phyloP scores from a whole-genome alignment of 805 yeast genomes.

The Candida odintsovae region DNA sequence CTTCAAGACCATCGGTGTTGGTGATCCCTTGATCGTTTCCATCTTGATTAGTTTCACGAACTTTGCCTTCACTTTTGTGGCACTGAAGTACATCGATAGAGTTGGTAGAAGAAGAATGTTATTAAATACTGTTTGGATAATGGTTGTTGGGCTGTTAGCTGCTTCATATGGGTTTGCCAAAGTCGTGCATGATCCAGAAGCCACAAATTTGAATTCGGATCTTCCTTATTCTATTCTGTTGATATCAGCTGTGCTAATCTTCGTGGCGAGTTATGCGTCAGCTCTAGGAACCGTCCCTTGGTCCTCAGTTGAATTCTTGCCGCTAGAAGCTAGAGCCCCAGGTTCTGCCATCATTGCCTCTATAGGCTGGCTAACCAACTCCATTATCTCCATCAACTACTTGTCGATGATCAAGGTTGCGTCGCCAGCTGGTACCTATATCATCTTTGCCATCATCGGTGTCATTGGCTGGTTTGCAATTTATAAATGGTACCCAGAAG shows the following conservation, averaged over 20 bases:
- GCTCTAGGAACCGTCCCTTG: conserved; percentile 42
- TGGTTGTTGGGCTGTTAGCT: conserved; percentile 30
- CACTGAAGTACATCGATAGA: conserved; percentile 43
- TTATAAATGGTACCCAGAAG: conserved; percentile 37
- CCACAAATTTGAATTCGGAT: neutral
- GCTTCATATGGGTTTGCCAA: conserved; percentile 26
- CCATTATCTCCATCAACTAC: conserved; percentile 31
- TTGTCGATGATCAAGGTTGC: conserved; percentile 26
- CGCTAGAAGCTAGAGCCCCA: conserved; percentile 34
- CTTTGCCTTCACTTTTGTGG: conserved; percentile 48
- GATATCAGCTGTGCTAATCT: conserved; percentile 27
- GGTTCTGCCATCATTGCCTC: conserved; percentile 38
- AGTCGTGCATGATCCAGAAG: neutral
- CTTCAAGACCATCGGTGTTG: conserved; percentile 44
- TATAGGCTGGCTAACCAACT: conserved; percentile 37
- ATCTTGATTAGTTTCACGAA: conserved; percentile 50
- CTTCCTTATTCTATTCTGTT: conserved; percentile 7
- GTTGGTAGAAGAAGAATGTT: conserved; percentile 43
- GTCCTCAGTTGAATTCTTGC: conserved; percentile 39
- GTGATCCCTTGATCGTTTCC: conserved; percentile 51
- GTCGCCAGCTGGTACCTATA: conserved; percentile 29
- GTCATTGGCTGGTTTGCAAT: conserved; percentile 34
- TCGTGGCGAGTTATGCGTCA: conserved; percentile 37
- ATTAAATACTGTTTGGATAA: conserved; percentile 35
- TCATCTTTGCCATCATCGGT: conserved; percentile 29